These are phyloP conservation scores for Zea mays DNA, from an alignment of 176 grass and related monocot species.

Conservation along the genomic window Zm-B73-REFERENCE-NAM-5.0 NC_050104.1:159298501-159299000, in stretches of 20 bases:
- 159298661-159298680: not conserved
- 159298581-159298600: no score
- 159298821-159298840: no score
- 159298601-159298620: no score
- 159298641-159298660: not conserved
- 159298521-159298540: not conserved
- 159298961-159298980: not conserved
- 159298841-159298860: no score
- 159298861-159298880: not conserved
- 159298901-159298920: not conserved
- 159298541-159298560: not conserved
- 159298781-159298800: not conserved
- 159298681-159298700: not conserved
- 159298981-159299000: not conserved
- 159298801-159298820: not conserved
- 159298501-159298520: not conserved
- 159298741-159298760: no score
- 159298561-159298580: no score
- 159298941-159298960: not conserved
- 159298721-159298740: not conserved
- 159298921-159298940: not conserved
- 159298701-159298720: conserved; percentile 9
- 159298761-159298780: no score
- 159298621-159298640: no score
- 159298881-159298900: not conserved